A percentile compares a stretch with the other conserved stretches of the same genome.
These are phyloP conservation scores for Kwoniella bestiolae DNA, from an alignment of 768 basidiomycete species.

Conservation along the genomic window DNA sequence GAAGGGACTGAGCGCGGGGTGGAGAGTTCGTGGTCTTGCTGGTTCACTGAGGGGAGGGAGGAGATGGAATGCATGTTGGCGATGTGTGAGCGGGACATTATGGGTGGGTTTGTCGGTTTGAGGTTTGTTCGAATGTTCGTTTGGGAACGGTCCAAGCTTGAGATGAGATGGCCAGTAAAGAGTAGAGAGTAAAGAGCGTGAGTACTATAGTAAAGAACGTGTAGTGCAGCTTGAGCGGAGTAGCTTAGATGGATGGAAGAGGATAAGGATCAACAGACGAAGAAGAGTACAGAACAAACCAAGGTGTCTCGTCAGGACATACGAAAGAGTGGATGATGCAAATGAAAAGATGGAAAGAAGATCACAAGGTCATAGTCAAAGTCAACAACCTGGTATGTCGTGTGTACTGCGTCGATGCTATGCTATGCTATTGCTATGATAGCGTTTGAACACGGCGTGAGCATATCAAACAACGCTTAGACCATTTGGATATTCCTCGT, in stretches of 20 bases:
- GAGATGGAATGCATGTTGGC: conserved; percentile 21
- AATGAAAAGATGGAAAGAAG: not conserved
- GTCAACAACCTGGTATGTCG: not conserved
- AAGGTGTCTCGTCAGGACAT: not conserved
- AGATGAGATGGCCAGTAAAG: not conserved
- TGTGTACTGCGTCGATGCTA: too few species aligned
- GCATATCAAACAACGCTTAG: not conserved
- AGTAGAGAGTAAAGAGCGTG: conserved; percentile 1
- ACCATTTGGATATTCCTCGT: not conserved
- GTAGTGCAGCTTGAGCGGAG: not conserved
- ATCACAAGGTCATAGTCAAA: not conserved
- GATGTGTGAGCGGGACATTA: conserved; percentile 16
- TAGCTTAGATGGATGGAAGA: not conserved
- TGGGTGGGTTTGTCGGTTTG: too few species aligned
- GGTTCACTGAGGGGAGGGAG: conserved; percentile 2
- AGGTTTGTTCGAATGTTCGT: not conserved
- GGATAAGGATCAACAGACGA: not conserved
- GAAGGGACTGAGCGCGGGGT: conserved; percentile 9
- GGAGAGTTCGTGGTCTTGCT: not conserved
- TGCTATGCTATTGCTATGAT: not conserved
- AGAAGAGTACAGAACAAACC: not conserved
- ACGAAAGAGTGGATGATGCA: not conserved
- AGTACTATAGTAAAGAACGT: conserved; percentile 1
- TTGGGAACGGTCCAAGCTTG: not conserved
- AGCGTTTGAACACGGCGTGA: not conserved